Conservation (phyloP, 257 asterid genomes). For the Gardenia jasminoides region DNA sequence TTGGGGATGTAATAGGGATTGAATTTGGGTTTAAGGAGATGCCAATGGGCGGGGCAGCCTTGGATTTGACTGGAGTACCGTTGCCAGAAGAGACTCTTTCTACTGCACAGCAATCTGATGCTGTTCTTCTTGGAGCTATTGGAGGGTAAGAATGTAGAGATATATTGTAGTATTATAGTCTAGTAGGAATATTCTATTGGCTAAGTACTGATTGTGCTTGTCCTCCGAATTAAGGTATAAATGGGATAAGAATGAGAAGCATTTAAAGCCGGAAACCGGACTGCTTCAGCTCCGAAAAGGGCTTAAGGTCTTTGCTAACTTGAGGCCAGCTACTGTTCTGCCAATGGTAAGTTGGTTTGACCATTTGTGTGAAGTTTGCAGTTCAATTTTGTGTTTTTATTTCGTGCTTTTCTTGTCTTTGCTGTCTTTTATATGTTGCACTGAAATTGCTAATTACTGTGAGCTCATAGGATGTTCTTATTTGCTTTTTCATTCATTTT, state of each 20-base stretch:
- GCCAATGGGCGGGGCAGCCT: conserved; percentile 95
- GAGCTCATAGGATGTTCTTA: background rate
- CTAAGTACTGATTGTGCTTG: background rate
- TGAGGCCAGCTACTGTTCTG: conserved; percentile 93
- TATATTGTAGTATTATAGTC: background rate
- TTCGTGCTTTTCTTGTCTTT: background rate
- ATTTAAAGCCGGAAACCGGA: conserved; percentile 96
- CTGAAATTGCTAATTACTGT: background rate
- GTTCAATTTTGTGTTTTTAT: background rate
- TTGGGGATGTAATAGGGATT: conserved; percentile 44
- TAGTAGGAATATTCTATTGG: background rate
- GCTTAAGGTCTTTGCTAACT: conserved; percentile 88
- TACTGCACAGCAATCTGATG: conserved; percentile 78
- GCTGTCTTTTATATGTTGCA: background rate
- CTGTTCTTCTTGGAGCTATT: conserved; percentile 96
- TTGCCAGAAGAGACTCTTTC: conserved; percentile 89
- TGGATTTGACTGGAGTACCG: conserved; percentile 91
- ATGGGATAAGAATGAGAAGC: conserved; percentile 95
- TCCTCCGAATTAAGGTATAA: conserved; percentile 58
- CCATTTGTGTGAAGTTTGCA: background rate
- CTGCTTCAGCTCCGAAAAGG: conserved; percentile 95
- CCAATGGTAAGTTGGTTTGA: conserved; percentile 61
- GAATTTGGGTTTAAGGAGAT: conserved; percentile 81
- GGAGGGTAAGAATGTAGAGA: conserved; percentile 71
- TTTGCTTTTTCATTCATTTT: conserved; percentile 21